Base-by-base conservation (phyloP, 257 asterid genomes). In the Solanum piurae region DNA sequence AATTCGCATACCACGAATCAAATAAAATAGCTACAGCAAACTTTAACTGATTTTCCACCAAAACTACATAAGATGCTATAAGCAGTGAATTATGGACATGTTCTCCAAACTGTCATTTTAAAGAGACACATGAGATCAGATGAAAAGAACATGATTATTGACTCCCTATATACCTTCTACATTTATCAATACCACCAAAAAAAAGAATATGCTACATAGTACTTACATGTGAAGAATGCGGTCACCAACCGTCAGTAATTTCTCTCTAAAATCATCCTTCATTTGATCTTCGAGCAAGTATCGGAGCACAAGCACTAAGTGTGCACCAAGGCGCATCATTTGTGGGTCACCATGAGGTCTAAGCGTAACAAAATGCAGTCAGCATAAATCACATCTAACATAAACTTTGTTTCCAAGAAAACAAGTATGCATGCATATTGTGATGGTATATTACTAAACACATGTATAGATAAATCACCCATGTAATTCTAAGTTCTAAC, bases 311-410 rank as follows among this genome's bases (percentile, higher is more conserved):
- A 97, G 94, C 89, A 96, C 99, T 88, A 96, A 91, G 92, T 97
- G 99, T 83, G 99, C 99, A 89, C 99, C 99, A 91, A 95, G 95
- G 77, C 99, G 98, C 96, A 97, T 96, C 99, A 97, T 95, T 88
- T 97, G 98, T 34, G 99, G 99, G 89, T 97, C 99, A n/a, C 99
- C 99, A 90, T 96, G 99, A 87, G 99, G 98, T 95, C 99, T 97
- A 95, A 82, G 89, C 88, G 68, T 37, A 89, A 87, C 55, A 87
- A 33, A 69, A 64, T 38, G 77, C 89, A 75, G 42, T 83, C 84
- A 88, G 79, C 88, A 89, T 42, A 89, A 77, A 85, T 58, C 66
- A 79, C 5, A 44, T 14, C 37, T 9, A 77, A 13, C 8, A 77
- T 77, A 77, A 42, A 77, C 84, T 42, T 42, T 12, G 29, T 77